Percentiles rank a stretch among this genome's conserved stretches.
Evolutionary conservation across 2,329 filamentous ascomycete genomes (phyloP).

Genomic region (Fusarium heterosporum): DNA sequence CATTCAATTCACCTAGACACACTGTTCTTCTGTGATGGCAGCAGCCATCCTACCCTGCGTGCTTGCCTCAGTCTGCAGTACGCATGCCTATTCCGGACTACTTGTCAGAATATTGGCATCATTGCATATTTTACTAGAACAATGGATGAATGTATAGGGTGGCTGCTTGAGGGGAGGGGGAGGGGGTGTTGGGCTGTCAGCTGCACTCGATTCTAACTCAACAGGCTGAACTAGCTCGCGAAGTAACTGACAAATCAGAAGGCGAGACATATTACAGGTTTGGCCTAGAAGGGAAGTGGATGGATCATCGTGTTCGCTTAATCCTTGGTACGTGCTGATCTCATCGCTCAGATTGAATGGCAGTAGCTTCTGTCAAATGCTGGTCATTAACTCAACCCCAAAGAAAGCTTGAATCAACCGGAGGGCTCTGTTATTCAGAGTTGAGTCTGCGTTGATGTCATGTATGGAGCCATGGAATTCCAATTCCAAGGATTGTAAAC

Average conservation of each 20-base stretch:
- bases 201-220: slow-evolving; percentile 9
- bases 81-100: slow-evolving; percentile 7
- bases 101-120: slow-evolving; percentile 16
- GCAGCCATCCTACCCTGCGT: background rate
- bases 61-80: slow-evolving; percentile 9
- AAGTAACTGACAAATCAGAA: slow-evolving; percentile 24
- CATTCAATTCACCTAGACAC: slow-evolving; percentile 10
- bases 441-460: slow-evolving; percentile 1
- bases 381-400: background rate
- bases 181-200: background rate
- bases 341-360: background rate
- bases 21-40: background rate
- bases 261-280: slow-evolving; percentile 2
- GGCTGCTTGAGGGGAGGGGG: slow-evolving; percentile 9
- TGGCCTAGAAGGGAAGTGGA: slow-evolving; percentile 32
- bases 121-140: slow-evolving; percentile 2
- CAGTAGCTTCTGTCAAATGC: background rate
- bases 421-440: background rate
- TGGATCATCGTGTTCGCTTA: slow-evolving; percentile 20
- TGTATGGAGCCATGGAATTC: background rate
- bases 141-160: slow-evolving; percentile 29
- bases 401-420: background rate
- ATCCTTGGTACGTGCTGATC: slow-evolving; percentile 18
- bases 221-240: background rate
- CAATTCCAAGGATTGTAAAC: too few species aligned